Conservation (phyloP, 768 basidiomycete species). For the Asterophora lycoperdoides region DNA sequence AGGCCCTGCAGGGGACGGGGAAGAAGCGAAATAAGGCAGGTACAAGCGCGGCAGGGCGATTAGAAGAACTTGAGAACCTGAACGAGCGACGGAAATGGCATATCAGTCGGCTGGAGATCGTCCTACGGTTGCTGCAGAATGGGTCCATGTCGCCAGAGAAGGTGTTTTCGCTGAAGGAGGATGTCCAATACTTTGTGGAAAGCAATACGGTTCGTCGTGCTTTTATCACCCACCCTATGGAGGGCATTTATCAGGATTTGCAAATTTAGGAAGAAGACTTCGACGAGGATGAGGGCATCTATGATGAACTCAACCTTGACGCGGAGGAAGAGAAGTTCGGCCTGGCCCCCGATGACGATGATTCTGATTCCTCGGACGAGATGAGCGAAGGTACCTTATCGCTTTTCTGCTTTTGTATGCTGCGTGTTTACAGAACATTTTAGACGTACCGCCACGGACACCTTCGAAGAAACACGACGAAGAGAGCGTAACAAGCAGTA, state of each 20-base stretch:
- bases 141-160: slow-evolving; percentile 82
- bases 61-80: slow-evolving; percentile 79
- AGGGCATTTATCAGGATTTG: slow-evolving; percentile 18
- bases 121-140: slow-evolving; percentile 90
- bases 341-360: slow-evolving; percentile 68
- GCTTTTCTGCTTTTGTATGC: not conserved
- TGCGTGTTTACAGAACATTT: slow-evolving; percentile 8
- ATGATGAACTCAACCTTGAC: slow-evolving; percentile 95
- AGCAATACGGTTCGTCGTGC: slow-evolving; percentile 77
- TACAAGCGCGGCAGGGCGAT: slow-evolving; percentile 59
- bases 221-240: slow-evolving; percentile 3
- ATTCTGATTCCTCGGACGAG: slow-evolving; percentile 73
- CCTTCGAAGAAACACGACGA: slow-evolving; percentile 77
- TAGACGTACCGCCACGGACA: slow-evolving; percentile 64
- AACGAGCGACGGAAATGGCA: slow-evolving; percentile 98
- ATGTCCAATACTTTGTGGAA: slow-evolving; percentile 94
- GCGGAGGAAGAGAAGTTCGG: slow-evolving; percentile 96
- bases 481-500: slow-evolving; percentile 69
- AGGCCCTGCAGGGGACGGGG: slow-evolving; percentile 70
- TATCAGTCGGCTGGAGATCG: slow-evolving; percentile 85
- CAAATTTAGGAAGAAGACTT: slow-evolving; percentile 85
- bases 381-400: slow-evolving; percentile 59
- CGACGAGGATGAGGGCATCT: slow-evolving; percentile 95
- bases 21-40: slow-evolving; percentile 84
- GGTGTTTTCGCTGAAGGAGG: slow-evolving; percentile 82